Conservation (phyloP, 1,139 yeast species). For the Suhomyces bribrorum region DNA sequence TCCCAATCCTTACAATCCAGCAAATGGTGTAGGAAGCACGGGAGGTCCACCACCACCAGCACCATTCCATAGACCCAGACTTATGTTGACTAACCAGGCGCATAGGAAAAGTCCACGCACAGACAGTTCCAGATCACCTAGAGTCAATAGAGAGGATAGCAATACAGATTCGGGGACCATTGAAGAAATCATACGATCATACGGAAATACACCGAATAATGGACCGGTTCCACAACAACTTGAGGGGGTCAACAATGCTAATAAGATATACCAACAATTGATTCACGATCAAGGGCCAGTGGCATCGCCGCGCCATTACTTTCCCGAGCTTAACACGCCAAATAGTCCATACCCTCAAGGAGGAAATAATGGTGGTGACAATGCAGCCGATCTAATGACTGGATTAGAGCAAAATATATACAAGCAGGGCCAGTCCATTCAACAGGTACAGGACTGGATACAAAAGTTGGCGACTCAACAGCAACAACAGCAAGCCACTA, state of each 20-base stretch:
- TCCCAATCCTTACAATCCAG: slow-evolving; percentile 10
- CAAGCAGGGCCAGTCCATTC: slow-evolving; percentile 56
- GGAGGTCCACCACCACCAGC: slow-evolving; percentile 16
- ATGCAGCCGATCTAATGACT: slow-evolving; percentile 24
- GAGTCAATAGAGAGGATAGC: slow-evolving; percentile 13
- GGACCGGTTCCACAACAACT: neutral
- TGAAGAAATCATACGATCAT: slow-evolving; percentile 40
- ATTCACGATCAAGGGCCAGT: slow-evolving; percentile 25
- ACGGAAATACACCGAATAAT: slow-evolving; percentile 25
- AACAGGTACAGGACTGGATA: slow-evolving; percentile 62
- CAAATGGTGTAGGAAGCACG: neutral
- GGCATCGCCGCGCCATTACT: slow-evolving; percentile 35
- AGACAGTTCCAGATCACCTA: slow-evolving; percentile 1
- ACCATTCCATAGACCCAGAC: slow-evolving; percentile 36
- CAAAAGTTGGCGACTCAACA: slow-evolving; percentile 45
- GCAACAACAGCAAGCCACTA: slow-evolving; percentile 29
- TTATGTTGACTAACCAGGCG: slow-evolving; percentile 48
- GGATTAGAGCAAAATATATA: slow-evolving; percentile 47
- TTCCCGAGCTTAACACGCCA: slow-evolving; percentile 31
- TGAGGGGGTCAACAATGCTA: slow-evolving; percentile 22
- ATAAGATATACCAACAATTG: slow-evolving; percentile 35
- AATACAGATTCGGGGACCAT: slow-evolving; percentile 28
- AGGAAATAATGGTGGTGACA: slow-evolving; percentile 9
- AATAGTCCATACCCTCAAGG: slow-evolving; percentile 14
- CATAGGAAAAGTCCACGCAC: slow-evolving; percentile 18